Conservation (phyloP, 148 eudicot species). For the Amaranthus cruentus region DNA sequence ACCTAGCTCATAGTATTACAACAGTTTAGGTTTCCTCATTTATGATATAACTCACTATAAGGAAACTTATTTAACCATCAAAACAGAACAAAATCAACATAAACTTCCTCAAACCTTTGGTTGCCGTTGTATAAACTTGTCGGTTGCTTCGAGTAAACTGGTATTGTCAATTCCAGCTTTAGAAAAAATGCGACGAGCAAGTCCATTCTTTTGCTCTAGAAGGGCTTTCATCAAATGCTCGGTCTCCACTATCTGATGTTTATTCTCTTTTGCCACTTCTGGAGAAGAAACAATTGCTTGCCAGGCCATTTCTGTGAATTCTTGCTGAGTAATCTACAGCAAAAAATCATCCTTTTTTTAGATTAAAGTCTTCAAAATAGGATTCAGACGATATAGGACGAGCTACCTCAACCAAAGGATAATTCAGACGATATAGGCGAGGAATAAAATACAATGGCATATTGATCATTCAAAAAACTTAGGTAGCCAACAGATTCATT, state of each 20-base stretch:
- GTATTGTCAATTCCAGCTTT: constrained; percentile 89
- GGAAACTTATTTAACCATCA: background rate
- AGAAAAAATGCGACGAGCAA: constrained; percentile 94
- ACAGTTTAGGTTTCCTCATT: background rate
- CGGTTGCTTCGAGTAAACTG: constrained; percentile 94
- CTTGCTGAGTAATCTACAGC: constrained; percentile 77
- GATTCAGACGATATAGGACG: background rate
- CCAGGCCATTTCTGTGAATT: constrained; percentile 98
- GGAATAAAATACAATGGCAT: background rate
- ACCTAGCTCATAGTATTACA: background rate
- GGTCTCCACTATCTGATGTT: constrained; percentile 95
- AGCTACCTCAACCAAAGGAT: background rate
- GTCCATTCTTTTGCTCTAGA: constrained; percentile 94
- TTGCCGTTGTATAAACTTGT: constrained; percentile 75
- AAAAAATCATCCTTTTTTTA: background rate
- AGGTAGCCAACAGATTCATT: no score
- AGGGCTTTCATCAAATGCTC: constrained; percentile 92
- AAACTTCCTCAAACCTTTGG: constrained; percentile 57
- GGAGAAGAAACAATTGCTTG: constrained; percentile 92
- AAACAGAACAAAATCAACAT: background rate
- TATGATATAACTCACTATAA: background rate
- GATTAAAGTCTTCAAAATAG: background rate
- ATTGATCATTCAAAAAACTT: background rate
- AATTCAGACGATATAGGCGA: background rate
- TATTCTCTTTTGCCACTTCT: constrained; percentile 86